A percentile compares a stretch with the other conserved stretches of the same genome.
phyloP scores from a whole-genome alignment of 164 flowering plant species.

The Houttuynia cordata region DNA sequence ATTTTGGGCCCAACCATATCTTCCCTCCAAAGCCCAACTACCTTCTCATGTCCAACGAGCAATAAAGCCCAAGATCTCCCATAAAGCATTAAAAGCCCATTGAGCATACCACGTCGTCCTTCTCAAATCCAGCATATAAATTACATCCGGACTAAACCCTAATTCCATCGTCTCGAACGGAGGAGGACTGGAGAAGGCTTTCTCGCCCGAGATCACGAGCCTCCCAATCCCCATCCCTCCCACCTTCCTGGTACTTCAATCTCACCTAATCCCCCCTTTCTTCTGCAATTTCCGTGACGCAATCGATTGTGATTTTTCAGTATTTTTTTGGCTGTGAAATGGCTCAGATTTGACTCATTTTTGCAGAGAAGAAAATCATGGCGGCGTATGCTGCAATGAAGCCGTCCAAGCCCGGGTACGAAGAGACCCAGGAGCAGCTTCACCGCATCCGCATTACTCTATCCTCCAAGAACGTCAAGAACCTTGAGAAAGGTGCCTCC shows the following conservation, averaged over 20 bases:
- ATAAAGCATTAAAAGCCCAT: too few relatives aligned
- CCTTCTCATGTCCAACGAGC: too few relatives aligned
- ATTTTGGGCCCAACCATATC: too few relatives aligned
- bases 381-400: conserved; percentile 21
- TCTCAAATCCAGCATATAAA: not conserved
- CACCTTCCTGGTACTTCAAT: not conserved
- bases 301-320: not conserved
- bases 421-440: conserved; percentile 23
- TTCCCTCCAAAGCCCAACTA: too few relatives aligned
- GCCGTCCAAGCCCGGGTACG: conserved; percentile 23
- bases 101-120: too few relatives aligned
- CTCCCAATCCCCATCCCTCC: not conserved
- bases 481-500: conserved; percentile 29
- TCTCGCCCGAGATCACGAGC: conserved; percentile 1
- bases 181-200: not conserved
- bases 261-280: too few relatives aligned
- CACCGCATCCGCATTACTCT: conserved; percentile 33
- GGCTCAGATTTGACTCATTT: not conserved
- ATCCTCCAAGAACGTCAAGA: conserved; percentile 35
- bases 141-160: not conserved
- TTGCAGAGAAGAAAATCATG: conserved; percentile 5
- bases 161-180: not conserved
- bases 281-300: too few relatives aligned
- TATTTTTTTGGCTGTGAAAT: not conserved
- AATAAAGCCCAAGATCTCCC: too few relatives aligned